Evolutionary conservation across 2,329 filamentous ascomycete genomes (phyloP), one percentile per base, ranked within the genome.

Genomic region (Colletotrichum filicis): DNA sequence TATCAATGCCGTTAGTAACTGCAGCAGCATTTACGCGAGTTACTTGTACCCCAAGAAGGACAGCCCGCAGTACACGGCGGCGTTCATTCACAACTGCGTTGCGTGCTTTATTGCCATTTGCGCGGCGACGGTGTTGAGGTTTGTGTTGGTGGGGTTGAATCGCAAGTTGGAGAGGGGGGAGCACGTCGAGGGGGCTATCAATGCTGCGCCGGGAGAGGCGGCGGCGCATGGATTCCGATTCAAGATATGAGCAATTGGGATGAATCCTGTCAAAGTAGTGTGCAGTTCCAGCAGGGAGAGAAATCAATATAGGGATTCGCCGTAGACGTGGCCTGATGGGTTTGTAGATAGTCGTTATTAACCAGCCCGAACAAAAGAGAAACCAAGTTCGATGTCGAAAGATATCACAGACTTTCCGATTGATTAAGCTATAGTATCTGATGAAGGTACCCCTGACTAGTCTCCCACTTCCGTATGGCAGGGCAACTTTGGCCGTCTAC

Each of bases 61-160:
- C 61, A 80, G 76, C 22, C 84, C 84, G 11, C 80, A 78, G 60
- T 87, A 86, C 75, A 80, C 89, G 5, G 83, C 90, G 19, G 92
- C 93, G 4, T 92, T 95, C 83, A 85, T 86, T 6, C 91, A 94
- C 63, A 93, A 94, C 80, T 93, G 91, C 76, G 87, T 85, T 1
- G 93, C 91, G 22, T 88, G 89, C 0, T 87, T 90, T 26, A 79
- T 94, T 57, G 90, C 92, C 1, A 91, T 95, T 57, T 76, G 89
- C 30, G 87, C 90, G 71, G 92, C 92, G 0, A 89, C 89, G 0
- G 80, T 90, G 2, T 83, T 95, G 76, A 84, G 92, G 11, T 84
- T 91, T 46, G 89, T 94, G 52, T 85, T 95, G 30, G 86, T 88
- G 16, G 84, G 88, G 56, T 79, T 94, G 77, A 95, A 95, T 78